Evolutionary conservation across 257 asterid species (phyloP).

Genomic region (Nicotiana sylvestris): DNA sequence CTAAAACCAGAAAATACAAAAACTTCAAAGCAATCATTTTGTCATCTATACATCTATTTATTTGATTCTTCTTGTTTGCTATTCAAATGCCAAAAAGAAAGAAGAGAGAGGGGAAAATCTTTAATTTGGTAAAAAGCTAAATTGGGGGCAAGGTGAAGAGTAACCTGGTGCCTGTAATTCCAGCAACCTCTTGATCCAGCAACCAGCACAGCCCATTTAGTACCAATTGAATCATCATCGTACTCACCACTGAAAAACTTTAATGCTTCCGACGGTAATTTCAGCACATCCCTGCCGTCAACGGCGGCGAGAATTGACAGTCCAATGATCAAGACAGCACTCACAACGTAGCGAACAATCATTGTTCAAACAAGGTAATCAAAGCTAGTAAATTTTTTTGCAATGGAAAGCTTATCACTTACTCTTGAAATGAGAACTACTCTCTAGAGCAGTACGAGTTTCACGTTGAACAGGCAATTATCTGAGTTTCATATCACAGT

Average conservation of each 20-base stretch:
- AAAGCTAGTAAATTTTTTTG: too few relatives aligned
- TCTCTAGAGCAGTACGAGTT: too few relatives aligned
- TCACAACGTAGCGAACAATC: too few relatives aligned
- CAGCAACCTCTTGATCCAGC: constrained; percentile 92
- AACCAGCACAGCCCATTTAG: constrained; percentile 81
- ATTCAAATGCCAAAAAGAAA: neutral
- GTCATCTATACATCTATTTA: neutral
- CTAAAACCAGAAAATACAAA: neutral
- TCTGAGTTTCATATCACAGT: too few relatives aligned
- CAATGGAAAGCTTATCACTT: too few relatives aligned
- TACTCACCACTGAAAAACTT: constrained; percentile 36
- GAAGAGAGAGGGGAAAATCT: neutral
- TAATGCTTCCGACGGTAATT: constrained; percentile 58
- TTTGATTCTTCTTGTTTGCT: neutral
- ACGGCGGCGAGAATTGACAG: constrained; percentile 48
- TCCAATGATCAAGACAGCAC: constrained; percentile 36
- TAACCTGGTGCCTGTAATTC: constrained; percentile 97
- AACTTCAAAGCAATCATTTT: neutral
- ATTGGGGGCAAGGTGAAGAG: neutral
- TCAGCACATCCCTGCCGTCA: constrained; percentile 45
- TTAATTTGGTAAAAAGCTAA: neutral
- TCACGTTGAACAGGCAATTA: too few relatives aligned
- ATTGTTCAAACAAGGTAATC: too few relatives aligned
- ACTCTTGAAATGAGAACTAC: too few relatives aligned
- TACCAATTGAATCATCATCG: constrained; percentile 65